A percentile compares a stretch with the other conserved stretches of the same genome.
Evolutionary conservation across 805 yeast genomes (phyloP).

Genomic region (Millerago galiae): DNA sequence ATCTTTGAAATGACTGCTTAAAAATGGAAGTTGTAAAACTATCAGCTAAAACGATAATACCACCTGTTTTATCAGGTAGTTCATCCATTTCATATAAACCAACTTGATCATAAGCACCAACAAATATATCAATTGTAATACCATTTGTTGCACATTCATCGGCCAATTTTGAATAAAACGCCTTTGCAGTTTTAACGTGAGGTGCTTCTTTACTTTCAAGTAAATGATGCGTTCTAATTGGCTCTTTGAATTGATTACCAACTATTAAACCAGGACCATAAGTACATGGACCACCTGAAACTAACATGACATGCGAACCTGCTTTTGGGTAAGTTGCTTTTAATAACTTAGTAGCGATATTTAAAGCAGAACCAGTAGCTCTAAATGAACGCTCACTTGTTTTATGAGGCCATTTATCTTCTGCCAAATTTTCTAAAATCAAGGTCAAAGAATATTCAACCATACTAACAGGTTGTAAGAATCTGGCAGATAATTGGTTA

Average conservation of each 20-base stretch:
- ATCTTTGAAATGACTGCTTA: conserved; percentile 54
- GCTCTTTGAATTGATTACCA: conserved; percentile 47
- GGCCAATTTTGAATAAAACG: conserved; percentile 46
- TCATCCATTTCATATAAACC: conserved; percentile 64
- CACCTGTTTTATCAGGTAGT: conserved; percentile 53
- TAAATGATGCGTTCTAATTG: conserved; percentile 62
- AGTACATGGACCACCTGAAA: conserved; percentile 61
- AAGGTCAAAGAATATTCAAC: conserved; percentile 43
- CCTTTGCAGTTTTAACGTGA: conserved; percentile 35
- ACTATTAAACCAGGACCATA: conserved; percentile 61
- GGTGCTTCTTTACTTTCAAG: conserved; percentile 40
- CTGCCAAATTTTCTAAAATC: conserved; percentile 41
- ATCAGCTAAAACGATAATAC: conserved; percentile 55
- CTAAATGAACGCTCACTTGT: conserved; percentile 43
- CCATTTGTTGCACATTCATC: conserved; percentile 42
- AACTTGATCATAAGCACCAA: conserved; percentile 65
- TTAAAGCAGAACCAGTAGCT: conserved; percentile 56
- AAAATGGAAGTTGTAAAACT: conserved; percentile 62
- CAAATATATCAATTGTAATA: conserved; percentile 48
- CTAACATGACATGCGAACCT: conserved; percentile 49
- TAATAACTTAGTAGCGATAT: conserved; percentile 36
- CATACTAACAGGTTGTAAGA: conserved; percentile 15
- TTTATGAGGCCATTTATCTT: conserved; percentile 43
- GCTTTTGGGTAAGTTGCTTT: conserved; percentile 35
- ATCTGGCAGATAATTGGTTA: conserved; percentile 8